Conservation (phyloP, 2,329 filamentous ascomycete genomes). For the Nectriaceae sp. region DNA sequence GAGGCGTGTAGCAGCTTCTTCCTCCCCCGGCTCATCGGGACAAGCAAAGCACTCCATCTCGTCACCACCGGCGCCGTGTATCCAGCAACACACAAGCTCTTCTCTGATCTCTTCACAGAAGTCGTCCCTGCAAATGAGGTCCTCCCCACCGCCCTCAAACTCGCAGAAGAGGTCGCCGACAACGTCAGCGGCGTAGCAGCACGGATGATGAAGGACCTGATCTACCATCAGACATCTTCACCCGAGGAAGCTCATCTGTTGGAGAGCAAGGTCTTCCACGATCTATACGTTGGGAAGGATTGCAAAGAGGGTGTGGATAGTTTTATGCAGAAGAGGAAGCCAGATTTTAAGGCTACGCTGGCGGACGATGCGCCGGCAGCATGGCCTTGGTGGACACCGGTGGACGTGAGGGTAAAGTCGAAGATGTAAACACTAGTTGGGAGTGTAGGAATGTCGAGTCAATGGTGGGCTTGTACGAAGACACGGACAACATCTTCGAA, state of each 20-base stretch:
- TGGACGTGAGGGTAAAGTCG: constrained; percentile 32
- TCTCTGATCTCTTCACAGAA: constrained; percentile 67
- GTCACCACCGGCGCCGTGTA: constrained; percentile 68
- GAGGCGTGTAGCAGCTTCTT: constrained; percentile 74
- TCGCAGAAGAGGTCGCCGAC: constrained; percentile 66
- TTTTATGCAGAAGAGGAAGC: constrained; percentile 70
- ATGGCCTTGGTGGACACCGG: constrained; percentile 70
- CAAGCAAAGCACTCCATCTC: constrained; percentile 63
- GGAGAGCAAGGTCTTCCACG: constrained; percentile 65
- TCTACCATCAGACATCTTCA: constrained; percentile 59
- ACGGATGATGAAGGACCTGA: constrained; percentile 70
- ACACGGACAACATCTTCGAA: too few relatives aligned
- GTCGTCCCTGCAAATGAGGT: constrained; percentile 62
- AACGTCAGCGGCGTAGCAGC: constrained; percentile 67
- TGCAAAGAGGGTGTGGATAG: constrained; percentile 67
- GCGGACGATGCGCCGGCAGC: constrained; percentile 58
- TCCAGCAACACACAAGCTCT: constrained; percentile 49
- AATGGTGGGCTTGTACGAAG: too few relatives aligned
- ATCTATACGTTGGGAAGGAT: constrained; percentile 59
- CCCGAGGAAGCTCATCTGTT: constrained; percentile 72
- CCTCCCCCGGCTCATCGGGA: constrained; percentile 69
- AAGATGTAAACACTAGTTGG: constrained; percentile 30
- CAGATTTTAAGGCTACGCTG: constrained; percentile 62
- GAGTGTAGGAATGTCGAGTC: too few relatives aligned
- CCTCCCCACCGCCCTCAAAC: constrained; percentile 62